Percentiles rank a stretch among this genome's conserved stretches.
Evolutionary conservation across 331 rosid genomes (phyloP).

Genomic region (Quercus lobata): DNA sequence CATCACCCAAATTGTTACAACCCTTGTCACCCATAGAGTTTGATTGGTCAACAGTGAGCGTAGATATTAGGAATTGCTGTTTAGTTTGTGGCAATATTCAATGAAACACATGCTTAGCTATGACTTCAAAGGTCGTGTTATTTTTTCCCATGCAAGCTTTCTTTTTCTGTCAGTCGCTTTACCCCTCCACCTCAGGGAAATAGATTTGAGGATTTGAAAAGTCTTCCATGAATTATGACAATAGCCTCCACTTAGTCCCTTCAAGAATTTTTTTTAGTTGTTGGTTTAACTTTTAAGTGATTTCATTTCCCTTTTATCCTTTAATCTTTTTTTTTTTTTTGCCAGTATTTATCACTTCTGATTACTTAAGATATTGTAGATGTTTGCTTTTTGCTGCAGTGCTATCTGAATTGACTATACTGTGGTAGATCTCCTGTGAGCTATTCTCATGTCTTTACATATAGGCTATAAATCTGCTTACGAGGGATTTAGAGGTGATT

Average conservation of each 20-base stretch:
- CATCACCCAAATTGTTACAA: conserved; percentile 1
- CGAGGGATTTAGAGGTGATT: background rate
- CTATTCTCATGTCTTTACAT: background rate
- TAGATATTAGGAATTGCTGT: background rate
- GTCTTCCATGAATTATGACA: background rate
- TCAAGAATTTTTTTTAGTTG: background rate
- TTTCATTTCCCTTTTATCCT: background rate
- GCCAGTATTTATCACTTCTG: too few relatives aligned
- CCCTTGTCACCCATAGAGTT: background rate
- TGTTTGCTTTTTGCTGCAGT: background rate
- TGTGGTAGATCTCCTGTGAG: background rate
- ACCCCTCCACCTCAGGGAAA: background rate
- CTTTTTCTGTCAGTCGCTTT: background rate
- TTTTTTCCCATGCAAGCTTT: background rate
- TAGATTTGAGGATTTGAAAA: background rate
- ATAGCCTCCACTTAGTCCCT: background rate
- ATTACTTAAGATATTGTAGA: background rate
- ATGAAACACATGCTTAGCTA: background rate
- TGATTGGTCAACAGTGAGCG: background rate
- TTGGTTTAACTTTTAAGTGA: background rate
- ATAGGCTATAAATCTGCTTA: too few relatives aligned
- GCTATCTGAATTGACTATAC: background rate
- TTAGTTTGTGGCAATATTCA: background rate
- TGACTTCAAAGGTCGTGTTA: background rate
- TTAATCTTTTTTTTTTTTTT: background rate